Percentiles rank a stretch among this genome's conserved stretches.
Conservation (phyloP, 352 stramenopile species). For the Pythium apleroticum region DNA sequence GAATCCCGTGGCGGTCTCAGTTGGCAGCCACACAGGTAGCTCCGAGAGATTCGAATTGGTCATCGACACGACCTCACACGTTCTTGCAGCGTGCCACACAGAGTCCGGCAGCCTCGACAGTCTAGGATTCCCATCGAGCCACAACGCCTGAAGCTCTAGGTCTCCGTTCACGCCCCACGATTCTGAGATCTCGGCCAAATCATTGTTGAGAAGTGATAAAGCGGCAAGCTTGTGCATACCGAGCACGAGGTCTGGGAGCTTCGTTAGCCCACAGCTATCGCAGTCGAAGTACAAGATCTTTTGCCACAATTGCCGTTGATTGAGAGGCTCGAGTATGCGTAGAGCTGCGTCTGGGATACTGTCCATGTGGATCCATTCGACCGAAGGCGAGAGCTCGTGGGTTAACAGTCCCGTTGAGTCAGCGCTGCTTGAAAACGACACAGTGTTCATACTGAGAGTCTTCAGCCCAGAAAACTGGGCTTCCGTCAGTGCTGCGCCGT, state of each 20-base stretch:
- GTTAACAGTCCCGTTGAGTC: neutral
- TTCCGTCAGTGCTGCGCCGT: too few species aligned
- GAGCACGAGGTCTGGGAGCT: neutral
- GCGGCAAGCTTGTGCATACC: neutral
- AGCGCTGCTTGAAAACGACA: too few species aligned
- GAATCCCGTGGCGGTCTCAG: too few species aligned
- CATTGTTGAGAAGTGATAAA: neutral
- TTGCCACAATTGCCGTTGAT: slow-evolving; percentile 10
- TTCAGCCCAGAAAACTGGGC: too few species aligned
- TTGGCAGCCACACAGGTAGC: too few species aligned
- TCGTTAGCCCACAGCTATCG: slow-evolving; percentile 1
- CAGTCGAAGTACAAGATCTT: slow-evolving; percentile 9
- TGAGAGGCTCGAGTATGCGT: neutral
- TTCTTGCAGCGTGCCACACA: too few species aligned
- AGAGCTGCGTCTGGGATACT: neutral
- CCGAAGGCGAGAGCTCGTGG: neutral
- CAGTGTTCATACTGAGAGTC: too few species aligned
- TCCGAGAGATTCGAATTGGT: too few species aligned
- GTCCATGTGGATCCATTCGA: slow-evolving; percentile 18
- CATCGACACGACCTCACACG: too few species aligned
- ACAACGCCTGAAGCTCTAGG: slow-evolving; percentile 7
- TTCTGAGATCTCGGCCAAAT: neutral
- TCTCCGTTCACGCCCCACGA: neutral
- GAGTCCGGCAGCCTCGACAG: too few species aligned
- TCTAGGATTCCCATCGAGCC: neutral